Evolutionary conservation across 345 rosid species (phyloP).

Genomic region (Eucalyptus curtisii): DNA sequence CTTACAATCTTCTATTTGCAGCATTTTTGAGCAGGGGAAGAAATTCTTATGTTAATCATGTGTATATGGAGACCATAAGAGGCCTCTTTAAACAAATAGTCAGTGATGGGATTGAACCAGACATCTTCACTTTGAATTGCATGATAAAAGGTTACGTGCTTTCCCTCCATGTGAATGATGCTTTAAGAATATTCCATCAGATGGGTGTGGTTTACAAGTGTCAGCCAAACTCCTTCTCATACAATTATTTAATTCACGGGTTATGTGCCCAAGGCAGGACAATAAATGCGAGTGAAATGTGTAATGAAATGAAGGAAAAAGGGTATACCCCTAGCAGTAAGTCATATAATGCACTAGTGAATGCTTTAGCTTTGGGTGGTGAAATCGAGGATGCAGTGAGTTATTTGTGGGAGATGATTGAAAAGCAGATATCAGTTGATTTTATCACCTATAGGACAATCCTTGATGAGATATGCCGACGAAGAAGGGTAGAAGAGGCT

Average conservation of each 20-base stretch:
- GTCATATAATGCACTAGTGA: conserved; percentile 75
- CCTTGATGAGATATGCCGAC: conserved; percentile 68
- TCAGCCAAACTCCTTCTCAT: conserved; percentile 63
- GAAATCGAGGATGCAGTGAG: conserved; percentile 49
- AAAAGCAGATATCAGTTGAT: conserved; percentile 45
- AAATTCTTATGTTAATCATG: conserved; percentile 55
- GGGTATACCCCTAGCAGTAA: conserved; percentile 64
- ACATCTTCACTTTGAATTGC: conserved; percentile 47
- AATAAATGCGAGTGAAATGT: conserved; percentile 58
- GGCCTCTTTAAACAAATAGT: conserved; percentile 80
- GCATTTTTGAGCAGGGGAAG: conserved; percentile 68
- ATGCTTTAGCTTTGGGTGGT: conserved; percentile 67
- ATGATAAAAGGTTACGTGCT: conserved; percentile 85
- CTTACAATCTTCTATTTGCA: conserved; percentile 65
- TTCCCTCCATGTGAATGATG: conserved; percentile 86
- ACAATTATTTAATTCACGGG: conserved; percentile 80
- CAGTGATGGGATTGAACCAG: conserved; percentile 72
- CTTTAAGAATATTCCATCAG: conserved; percentile 84
- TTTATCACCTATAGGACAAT: conserved; percentile 55
- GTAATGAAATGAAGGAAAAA: conserved; percentile 60
- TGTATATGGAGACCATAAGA: conserved; percentile 78
- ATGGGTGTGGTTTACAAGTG: conserved; percentile 67
- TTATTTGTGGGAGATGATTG: conserved; percentile 73
- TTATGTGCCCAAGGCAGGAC: conserved; percentile 82
- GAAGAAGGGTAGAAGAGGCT: conserved; percentile 41